A percentile compares a stretch with the other conserved stretches of the same genome.
phyloP scores from a whole-genome alignment of 192 early-diverging fungal genomes.

The Coemansia sp. region DNA sequence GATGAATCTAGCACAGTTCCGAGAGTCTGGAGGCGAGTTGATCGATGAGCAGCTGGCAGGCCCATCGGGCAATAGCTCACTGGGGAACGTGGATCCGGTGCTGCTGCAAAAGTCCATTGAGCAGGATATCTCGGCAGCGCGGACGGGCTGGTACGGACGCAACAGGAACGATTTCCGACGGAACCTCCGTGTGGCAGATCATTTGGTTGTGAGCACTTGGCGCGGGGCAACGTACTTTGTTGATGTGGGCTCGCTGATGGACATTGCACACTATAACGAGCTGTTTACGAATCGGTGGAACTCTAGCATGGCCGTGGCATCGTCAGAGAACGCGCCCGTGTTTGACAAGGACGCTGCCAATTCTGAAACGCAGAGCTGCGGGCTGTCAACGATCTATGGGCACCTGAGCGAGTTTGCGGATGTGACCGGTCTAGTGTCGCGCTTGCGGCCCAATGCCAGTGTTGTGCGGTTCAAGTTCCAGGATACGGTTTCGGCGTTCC shows the following conservation, averaged over 20 bases:
- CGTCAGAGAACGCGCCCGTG: constrained; percentile 6
- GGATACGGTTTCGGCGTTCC: constrained; percentile 45
- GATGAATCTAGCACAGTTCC: background rate
- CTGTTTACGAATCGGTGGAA: constrained; percentile 34
- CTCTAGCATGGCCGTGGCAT: constrained; percentile 6
- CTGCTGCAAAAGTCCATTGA: constrained; percentile 2
- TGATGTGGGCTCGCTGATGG: constrained; percentile 36
- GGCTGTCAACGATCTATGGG: constrained; percentile 17
- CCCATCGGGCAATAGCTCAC: background rate
- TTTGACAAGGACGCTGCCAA: constrained; percentile 19
- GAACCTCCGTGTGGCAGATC: constrained; percentile 31
- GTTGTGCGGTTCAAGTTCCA: constrained; percentile 50
- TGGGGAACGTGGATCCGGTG: background rate
- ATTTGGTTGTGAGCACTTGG: constrained; percentile 47
- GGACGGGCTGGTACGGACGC: constrained; percentile 45
- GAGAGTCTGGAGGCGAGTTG: background rate
- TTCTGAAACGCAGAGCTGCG: constrained; percentile 11
- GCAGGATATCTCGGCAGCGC: constrained; percentile 26
- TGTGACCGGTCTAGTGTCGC: constrained; percentile 32
- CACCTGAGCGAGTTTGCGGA: constrained; percentile 30
- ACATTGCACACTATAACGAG: constrained; percentile 43
- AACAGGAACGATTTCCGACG: constrained; percentile 32
- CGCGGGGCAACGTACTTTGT: constrained; percentile 46
- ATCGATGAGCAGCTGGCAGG: background rate
- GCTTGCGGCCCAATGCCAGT: constrained; percentile 38